A percentile compares a stretch with the other conserved stretches of the same genome.
Conservation (phyloP, 2,329 filamentous ascomycete species). For the Fusarium nisikadoi region DNA sequence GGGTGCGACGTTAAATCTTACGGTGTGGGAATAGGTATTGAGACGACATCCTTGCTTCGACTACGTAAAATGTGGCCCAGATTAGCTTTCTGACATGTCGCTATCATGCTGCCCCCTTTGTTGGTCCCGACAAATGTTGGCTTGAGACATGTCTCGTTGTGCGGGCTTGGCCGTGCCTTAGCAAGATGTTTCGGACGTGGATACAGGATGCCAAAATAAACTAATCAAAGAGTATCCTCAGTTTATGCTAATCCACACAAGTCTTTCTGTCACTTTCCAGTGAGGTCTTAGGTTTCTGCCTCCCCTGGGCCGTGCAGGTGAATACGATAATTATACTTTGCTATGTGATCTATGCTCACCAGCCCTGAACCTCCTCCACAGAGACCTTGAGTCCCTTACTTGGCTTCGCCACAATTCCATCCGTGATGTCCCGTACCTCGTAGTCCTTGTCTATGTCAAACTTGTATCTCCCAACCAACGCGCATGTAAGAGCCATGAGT, state of each 20-base stretch:
- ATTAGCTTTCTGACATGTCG: background rate
- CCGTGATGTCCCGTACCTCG: conserved; percentile 32
- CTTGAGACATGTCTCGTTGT: background rate
- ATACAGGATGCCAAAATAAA: too few species aligned
- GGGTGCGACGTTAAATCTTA: conserved; percentile 15
- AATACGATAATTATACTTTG: background rate
- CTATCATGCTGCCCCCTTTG: background rate
- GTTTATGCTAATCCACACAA: too few species aligned
- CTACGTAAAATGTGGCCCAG: background rate
- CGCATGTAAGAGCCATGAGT: conserved; percentile 35
- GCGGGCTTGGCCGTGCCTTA: background rate
- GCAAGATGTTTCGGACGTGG: too few species aligned
- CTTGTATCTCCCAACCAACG: conserved; percentile 27
- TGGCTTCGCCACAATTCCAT: conserved; percentile 36
- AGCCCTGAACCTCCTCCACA: conserved; percentile 13
- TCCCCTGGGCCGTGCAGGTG: too few species aligned
- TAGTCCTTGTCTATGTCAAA: conserved; percentile 30
- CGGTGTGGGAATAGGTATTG: conserved; percentile 9
- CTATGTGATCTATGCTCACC: conserved; percentile 2
- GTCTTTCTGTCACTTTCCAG: too few species aligned
- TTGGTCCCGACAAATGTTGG: background rate
- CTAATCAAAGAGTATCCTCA: too few species aligned
- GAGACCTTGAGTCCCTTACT: conserved; percentile 17
- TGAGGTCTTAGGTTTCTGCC: too few species aligned
- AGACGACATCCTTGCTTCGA: background rate